Evolutionary conservation across 2,329 filamentous ascomycete species (phyloP), one percentile per base, ranked within the genome.

Genomic region (Amesomyces nigricolor): DNA sequence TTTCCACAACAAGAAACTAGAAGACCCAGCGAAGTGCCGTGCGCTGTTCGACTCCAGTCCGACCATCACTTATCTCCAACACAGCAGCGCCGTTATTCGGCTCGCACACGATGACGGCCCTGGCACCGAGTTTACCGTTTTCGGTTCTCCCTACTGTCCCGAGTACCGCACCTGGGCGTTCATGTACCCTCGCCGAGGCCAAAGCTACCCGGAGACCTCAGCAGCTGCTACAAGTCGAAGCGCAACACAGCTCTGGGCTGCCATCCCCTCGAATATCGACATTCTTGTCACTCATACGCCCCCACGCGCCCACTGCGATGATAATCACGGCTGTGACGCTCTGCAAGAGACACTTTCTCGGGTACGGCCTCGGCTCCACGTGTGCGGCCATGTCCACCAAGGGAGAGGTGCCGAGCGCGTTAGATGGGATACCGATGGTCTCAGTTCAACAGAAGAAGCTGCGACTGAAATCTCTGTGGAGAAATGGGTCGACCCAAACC

Each of bases 311-410:
- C 80, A 87, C 64, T 75, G 79, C 58, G 86, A 90, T 61, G 72
- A 68, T 37, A 68, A 72, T 3, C 70, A 71, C 22, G 87, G 87
- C 2, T 91, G 87, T 64, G 76, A 81, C 61, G 75, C 73, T 13
- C 74, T 91, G 13, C 70, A 78, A 8, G 71, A 73, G 50, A 75
- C 78, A 0, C 70, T 90, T 22, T 81, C 78, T 75, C 72, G 78
- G 5, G 78, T 87, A 3, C 75, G 83, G 39, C 87, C 88, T 5
- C 73, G 75, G 52, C 71, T 91, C 47, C 80, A 81, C 17, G 74
- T 91, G 16, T 90, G 84, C 64, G 87, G 88, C 0, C 88, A 91
- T 68, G 79, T 89, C 30, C 87, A 91, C 67, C 80, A 83, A 58
- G 83, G 78, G 4, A 74, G 87, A 61, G 87, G 87, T 11, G 81